Conservation (phyloP, 1,284 basidiomycete species). For the Mycena sp. region DNA sequence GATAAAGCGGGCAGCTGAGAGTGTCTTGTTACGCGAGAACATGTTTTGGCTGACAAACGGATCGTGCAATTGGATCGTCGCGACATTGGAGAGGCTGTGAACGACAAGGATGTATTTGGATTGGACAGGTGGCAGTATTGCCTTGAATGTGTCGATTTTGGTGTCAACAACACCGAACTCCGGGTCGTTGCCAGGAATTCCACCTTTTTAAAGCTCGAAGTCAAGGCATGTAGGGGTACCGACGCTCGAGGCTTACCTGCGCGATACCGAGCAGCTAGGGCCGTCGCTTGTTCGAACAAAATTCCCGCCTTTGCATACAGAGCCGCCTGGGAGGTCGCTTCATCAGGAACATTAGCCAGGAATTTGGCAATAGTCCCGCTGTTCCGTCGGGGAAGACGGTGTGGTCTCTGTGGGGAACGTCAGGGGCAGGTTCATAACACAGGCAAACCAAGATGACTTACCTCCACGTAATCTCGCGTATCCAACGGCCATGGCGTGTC, state of each 20-base stretch:
- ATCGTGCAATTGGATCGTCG: slow-evolving; percentile 16
- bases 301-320: slow-evolving; percentile 17
- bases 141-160: slow-evolving; percentile 2
- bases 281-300: slow-evolving; percentile 7
- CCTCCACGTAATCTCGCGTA: slow-evolving; percentile 53
- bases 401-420: background rate
- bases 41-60: background rate
- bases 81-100: slow-evolving; percentile 16
- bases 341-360: slow-evolving; percentile 6
- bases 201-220: background rate
- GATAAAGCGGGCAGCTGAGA: slow-evolving; percentile 11
- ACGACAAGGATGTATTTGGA: slow-evolving; percentile 11
- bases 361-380: slow-evolving; percentile 15
- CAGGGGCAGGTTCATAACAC: background rate
- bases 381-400: slow-evolving; percentile 3
- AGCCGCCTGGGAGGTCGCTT: background rate
- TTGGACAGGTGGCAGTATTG: slow-evolving; percentile 12
- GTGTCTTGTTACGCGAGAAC: slow-evolving; percentile 1
- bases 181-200: background rate
- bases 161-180: slow-evolving; percentile 8
- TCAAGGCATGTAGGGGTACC: background rate
- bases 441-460: slow-evolving; percentile 35
- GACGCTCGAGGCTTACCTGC: background rate
- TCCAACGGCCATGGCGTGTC: slow-evolving; percentile 69
- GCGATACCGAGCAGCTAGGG: slow-evolving; percentile 7